Conservation (phyloP, 2,329 filamentous ascomycete species). For the Exophiala sp. region DNA sequence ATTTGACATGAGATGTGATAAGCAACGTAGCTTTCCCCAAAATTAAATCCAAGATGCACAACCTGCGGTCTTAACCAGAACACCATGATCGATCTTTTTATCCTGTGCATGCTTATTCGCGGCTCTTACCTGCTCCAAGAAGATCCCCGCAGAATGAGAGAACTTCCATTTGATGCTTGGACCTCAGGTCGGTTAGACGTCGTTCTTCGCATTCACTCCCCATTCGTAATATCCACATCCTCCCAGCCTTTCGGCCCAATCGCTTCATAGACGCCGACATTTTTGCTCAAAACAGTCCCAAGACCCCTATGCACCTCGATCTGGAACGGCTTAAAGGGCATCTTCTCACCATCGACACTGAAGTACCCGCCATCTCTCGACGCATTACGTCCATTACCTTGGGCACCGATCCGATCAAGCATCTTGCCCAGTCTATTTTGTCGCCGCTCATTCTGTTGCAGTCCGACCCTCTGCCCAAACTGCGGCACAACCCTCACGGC, state of each 20-base stretch:
- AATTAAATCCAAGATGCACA: background rate
- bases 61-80: too few species aligned
- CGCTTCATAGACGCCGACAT: constrained; percentile 65
- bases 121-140: too few species aligned
- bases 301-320: constrained; percentile 80
- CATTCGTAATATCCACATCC: constrained; percentile 1
- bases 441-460: constrained; percentile 4
- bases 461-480: constrained; percentile 23
- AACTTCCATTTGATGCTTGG: too few species aligned
- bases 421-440: constrained; percentile 6
- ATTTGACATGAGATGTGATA: too few species aligned
- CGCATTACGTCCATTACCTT: background rate
- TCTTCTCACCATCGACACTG: constrained; percentile 85
- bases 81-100: background rate
- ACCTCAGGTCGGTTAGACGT: background rate
- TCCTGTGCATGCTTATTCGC: background rate
- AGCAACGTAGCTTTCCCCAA: too few species aligned
- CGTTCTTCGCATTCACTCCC: background rate
- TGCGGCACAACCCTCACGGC: constrained; percentile 82
- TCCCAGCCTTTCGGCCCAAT: constrained; percentile 30
- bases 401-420: constrained; percentile 4
- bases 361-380: constrained; percentile 74
- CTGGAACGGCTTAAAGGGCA: constrained; percentile 87
- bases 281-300: constrained; percentile 78
- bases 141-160: background rate